Evolutionary conservation across 1,139 yeast genomes (phyloP).

Genomic region (Pichia sp.): DNA sequence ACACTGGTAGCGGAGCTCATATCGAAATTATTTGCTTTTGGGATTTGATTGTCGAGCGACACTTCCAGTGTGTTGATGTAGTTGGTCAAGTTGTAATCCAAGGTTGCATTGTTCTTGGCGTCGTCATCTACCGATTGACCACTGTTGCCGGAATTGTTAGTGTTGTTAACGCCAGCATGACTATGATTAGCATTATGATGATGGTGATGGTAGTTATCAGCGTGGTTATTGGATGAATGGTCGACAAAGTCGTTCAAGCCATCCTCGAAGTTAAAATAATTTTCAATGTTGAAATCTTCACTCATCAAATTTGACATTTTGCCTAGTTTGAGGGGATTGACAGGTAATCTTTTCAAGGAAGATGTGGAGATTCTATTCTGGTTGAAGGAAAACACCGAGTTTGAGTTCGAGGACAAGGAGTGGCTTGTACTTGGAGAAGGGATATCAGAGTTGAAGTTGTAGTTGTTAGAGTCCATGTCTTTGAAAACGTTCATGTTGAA

Average conservation of each 20-base stretch:
- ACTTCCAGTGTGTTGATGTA: constrained; percentile 32
- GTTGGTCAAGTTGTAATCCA: constrained; percentile 25
- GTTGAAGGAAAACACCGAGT: constrained; percentile 26
- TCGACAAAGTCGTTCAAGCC: constrained; percentile 5
- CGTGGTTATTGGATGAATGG: background rate
- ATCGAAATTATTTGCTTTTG: constrained; percentile 1
- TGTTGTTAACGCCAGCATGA: background rate
- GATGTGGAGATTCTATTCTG: constrained; percentile 9
- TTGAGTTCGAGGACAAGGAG: constrained; percentile 29
- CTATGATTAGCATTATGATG: background rate
- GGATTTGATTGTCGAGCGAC: constrained; percentile 26
- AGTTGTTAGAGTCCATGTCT: constrained; percentile 18
- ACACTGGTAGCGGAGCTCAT: background rate
- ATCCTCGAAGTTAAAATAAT: constrained; percentile 30
- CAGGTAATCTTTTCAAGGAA: constrained; percentile 10
- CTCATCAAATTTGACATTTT: constrained; percentile 8
- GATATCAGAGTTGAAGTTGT: constrained; percentile 1
- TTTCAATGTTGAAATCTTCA: constrained; percentile 31
- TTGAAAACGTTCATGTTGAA: constrained; percentile 6
- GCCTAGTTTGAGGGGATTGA: background rate
- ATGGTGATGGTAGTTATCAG: constrained; percentile 1
- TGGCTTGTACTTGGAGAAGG: constrained; percentile 28
- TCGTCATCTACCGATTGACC: background rate
- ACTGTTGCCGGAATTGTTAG: constrained; percentile 1
- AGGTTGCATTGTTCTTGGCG: constrained; percentile 4